Percentiles rank a stretch among this genome's conserved stretches.
These are phyloP conservation scores for Pythium coloratum DNA, from an alignment of 352 stramenopile species.

Conservation along the genomic window DNA sequence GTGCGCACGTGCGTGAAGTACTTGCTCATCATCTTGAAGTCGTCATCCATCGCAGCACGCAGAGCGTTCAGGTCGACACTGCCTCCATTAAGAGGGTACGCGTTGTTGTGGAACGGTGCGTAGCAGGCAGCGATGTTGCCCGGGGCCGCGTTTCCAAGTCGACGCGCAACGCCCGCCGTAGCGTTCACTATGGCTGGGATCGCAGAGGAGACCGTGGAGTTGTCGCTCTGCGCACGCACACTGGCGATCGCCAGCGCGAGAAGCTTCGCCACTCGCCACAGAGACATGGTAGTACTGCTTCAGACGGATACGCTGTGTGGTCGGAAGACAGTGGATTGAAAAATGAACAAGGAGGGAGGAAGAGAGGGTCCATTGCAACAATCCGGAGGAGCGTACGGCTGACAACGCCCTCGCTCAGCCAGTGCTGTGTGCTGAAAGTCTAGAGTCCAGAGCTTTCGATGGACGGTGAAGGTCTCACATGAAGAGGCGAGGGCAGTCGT, in stretches of 20 bases:
- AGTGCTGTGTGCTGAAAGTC: too few relatives aligned
- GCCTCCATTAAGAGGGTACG: slow-evolving; percentile 44
- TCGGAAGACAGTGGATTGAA: background rate
- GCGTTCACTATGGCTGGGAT: slow-evolving; percentile 24
- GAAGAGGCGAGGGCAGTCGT: background rate
- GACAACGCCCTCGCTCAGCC: too few relatives aligned
- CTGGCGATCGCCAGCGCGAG: background rate
- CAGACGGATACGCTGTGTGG: too few relatives aligned
- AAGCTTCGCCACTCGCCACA: background rate
- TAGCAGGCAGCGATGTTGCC: slow-evolving; percentile 49
- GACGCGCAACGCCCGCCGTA: slow-evolving; percentile 27
- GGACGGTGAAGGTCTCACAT: background rate
- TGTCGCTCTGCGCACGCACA: background rate
- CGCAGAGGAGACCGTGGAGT: background rate
- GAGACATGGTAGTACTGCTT: background rate
- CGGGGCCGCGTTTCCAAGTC: slow-evolving; percentile 5
- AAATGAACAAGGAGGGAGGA: background rate
- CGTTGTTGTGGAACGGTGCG: slow-evolving; percentile 50
- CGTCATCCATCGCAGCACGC: slow-evolving; percentile 30
- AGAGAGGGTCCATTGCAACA: background rate
- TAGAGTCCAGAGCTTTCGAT: background rate
- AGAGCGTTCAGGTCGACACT: slow-evolving; percentile 6
- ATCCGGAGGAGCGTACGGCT: background rate
- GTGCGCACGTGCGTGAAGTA: slow-evolving; percentile 57
- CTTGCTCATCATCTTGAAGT: slow-evolving; percentile 45